Conservation (phyloP, 2,329 filamentous ascomycete genomes). For the Alternaria incomplexa region DNA sequence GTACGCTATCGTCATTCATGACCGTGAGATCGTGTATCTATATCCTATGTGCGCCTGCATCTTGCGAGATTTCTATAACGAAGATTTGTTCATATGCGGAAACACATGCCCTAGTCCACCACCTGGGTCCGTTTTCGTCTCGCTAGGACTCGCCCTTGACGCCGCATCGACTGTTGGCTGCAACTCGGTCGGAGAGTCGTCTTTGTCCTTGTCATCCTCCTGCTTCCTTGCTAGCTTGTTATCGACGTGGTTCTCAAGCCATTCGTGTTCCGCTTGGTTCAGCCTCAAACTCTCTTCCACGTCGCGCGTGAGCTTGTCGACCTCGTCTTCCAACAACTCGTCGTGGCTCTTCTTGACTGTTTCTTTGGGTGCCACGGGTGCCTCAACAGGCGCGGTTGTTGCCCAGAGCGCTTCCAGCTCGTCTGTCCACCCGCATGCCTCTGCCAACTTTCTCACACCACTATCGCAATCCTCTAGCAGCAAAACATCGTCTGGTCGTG, state of each 20-base stretch:
- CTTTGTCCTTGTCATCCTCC: conserved; percentile 7
- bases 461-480: conserved; percentile 82
- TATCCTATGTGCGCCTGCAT: not conserved
- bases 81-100: conserved; percentile 52
- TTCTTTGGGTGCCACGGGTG: conserved; percentile 1
- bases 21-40: conserved; percentile 2
- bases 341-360: conserved; percentile 58
- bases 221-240: conserved; percentile 32
- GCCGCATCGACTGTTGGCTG: conserved; percentile 10
- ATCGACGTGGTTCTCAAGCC: conserved; percentile 43
- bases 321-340: conserved; percentile 63
- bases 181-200: not conserved
- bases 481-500: conserved; percentile 81
- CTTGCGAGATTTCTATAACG: conserved; percentile 33
- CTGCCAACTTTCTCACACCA: conserved; percentile 78
- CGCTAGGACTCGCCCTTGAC: conserved; percentile 8
- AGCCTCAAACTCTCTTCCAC: conserved; percentile 60
- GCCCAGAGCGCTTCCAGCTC: conserved; percentile 83
- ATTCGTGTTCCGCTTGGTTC: conserved; percentile 36
- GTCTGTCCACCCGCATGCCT: conserved; percentile 81
- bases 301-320: conserved; percentile 64
- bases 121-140: conserved; percentile 4
- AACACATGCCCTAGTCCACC: conserved; percentile 38
- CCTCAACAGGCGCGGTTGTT: conserved; percentile 59
- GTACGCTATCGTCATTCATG: not conserved